These are phyloP conservation scores for Aciculosporium take DNA, from an alignment of 2,329 filamentous ascomycete genomes.

Conservation along the genomic window DNA sequence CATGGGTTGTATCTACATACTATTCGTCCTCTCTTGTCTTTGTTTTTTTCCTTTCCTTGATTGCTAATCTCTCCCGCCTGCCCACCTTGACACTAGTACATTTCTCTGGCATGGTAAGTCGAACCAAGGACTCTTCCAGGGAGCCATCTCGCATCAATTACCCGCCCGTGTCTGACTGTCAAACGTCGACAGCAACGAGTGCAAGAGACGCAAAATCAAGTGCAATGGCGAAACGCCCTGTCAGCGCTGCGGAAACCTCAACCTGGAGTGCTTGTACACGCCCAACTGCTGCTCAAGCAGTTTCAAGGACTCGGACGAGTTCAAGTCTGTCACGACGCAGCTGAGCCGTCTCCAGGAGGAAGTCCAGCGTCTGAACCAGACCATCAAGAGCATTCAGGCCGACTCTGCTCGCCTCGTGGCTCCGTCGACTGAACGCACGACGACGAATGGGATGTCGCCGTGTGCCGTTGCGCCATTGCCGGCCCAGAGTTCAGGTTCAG, in stretches of 20 bases:
- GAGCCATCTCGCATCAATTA: no score
- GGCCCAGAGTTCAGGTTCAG: slow-evolving; percentile 27
- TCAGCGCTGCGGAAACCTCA: slow-evolving; percentile 53
- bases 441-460: slow-evolving; percentile 18
- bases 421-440: slow-evolving; percentile 27
- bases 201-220: slow-evolving; percentile 62
- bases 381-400: slow-evolving; percentile 52
- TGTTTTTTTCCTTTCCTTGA: not conserved
- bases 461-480: slow-evolving; percentile 26
- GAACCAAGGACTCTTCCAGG: not conserved
- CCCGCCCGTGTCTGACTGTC: not conserved
- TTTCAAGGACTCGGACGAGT: slow-evolving; percentile 89
- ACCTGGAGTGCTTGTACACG: slow-evolving; percentile 50
- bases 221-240: slow-evolving; percentile 59
- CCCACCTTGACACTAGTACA: slow-evolving; percentile 33
- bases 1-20: not conserved
- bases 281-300: slow-evolving; percentile 57
- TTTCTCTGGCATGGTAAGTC: slow-evolving; percentile 46
- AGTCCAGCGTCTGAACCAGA: slow-evolving; percentile 62
- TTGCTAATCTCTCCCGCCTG: not conserved
- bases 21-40: not conserved
- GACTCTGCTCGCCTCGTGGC: slow-evolving; percentile 30
- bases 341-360: slow-evolving; percentile 68
- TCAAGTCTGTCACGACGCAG: slow-evolving; percentile 64
- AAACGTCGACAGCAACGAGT: slow-evolving; percentile 46